These are phyloP conservation scores for Asterochloris erici DNA, from an alignment of 139 green algal genomes.

Conservation along the genomic window DNA sequence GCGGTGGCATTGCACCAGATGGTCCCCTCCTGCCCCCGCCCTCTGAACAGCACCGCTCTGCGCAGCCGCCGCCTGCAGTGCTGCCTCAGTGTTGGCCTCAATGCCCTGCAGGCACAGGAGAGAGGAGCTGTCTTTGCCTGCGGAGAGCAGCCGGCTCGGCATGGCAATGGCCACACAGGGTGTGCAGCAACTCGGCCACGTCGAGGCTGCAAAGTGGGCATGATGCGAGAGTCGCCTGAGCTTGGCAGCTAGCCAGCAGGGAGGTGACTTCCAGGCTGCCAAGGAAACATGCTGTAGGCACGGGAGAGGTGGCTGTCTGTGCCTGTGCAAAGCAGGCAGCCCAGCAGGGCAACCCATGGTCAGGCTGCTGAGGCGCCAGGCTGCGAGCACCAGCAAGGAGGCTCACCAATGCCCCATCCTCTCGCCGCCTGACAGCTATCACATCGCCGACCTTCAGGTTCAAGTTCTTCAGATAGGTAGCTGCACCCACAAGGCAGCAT, in stretches of 20 bases:
- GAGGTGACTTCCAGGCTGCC: too few relatives aligned
- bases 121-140: too few relatives aligned
- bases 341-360: not conserved
- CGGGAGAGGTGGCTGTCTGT: too few relatives aligned
- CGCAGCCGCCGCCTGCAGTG: not conserved
- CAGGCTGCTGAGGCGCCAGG: not conserved
- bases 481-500: not conserved
- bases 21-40: not conserved
- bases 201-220: too few relatives aligned
- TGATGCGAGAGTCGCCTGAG: too few relatives aligned
- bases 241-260: too few relatives aligned
- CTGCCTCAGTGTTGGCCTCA: slow-evolving; percentile 15
- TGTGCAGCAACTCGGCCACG: too few relatives aligned
- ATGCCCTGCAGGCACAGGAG: slow-evolving; percentile 1
- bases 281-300: too few relatives aligned
- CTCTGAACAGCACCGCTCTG: not conserved
- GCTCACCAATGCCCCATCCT: slow-evolving; percentile 11
- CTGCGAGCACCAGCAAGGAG: too few relatives aligned
- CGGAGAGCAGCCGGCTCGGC: too few relatives aligned
- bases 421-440: slow-evolving; percentile 6
- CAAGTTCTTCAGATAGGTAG: not conserved
- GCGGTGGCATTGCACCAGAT: slow-evolving; percentile 1
- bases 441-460: slow-evolving; percentile 15
- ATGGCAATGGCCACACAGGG: too few relatives aligned
- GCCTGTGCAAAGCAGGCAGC: too few relatives aligned